These are phyloP conservation scores for Saccharomycopsis schoenii DNA, from an alignment of 805 yeast genomes.

Conservation along the genomic window DNA sequence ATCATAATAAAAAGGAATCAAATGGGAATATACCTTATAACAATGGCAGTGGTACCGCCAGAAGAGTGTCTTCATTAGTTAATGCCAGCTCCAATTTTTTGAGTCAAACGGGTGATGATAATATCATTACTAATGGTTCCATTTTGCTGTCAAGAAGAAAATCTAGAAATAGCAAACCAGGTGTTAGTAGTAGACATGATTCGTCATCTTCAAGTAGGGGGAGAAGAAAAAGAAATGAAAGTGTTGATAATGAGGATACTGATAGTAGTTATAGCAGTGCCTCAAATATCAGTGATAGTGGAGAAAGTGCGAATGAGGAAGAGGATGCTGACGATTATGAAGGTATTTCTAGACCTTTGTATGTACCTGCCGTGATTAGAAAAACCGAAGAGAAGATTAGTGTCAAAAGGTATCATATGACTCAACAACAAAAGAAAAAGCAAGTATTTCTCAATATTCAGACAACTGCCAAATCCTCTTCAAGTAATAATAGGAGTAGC, in stretches of 20 bases:
- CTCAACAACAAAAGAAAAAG: constrained; percentile 9
- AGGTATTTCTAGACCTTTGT: constrained; percentile 39
- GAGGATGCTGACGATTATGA: constrained; percentile 17
- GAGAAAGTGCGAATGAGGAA: background rate
- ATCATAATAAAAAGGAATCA: background rate
- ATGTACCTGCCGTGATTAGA: constrained; percentile 49
- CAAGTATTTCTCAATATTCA: constrained; percentile 1
- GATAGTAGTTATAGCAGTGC: background rate
- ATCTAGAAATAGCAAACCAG: background rate
- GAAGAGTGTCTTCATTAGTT: background rate
- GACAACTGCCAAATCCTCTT: background rate
- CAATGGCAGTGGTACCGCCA: background rate
- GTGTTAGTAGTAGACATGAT: background rate
- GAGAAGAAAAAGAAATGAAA: background rate
- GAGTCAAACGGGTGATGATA: background rate
- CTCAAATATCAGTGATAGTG: background rate
- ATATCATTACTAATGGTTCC: background rate
- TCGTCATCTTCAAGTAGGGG: background rate
- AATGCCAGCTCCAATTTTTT: background rate
- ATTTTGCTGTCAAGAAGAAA: background rate
- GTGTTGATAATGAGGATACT: background rate
- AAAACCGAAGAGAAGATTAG: constrained; percentile 16
- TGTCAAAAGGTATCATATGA: constrained; percentile 11
- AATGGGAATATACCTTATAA: background rate
- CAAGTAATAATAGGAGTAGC: background rate